Percentiles rank a stretch among this genome's conserved stretches.
These are phyloP conservation scores for Miscanthus lutarioriparius DNA, from an alignment of 176 grass and related monocot genomes.

Conservation along the genomic window DNA sequence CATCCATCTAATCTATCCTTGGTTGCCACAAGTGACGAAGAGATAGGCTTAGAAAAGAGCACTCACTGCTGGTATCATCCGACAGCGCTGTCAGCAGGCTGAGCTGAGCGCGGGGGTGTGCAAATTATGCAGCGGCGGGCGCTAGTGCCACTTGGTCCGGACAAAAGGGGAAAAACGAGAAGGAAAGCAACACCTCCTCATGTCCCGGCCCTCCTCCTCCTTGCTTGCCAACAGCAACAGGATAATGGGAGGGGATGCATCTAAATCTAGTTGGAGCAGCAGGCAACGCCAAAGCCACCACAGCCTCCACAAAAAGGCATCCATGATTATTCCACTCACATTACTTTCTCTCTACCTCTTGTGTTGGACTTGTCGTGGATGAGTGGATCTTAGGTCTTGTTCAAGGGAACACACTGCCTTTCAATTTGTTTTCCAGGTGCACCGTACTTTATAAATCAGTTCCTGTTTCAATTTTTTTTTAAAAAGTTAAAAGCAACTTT, in stretches of 20 bases:
- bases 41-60: not conserved
- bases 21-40: not conserved
- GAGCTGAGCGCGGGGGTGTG: not conserved
- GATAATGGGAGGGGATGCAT: constrained; percentile 26
- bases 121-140: not conserved
- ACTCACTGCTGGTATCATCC: not conserved
- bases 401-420: not conserved
- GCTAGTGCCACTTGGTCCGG: not conserved
- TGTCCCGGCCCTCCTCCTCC: not conserved
- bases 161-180: constrained; percentile 12
- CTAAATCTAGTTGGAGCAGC: constrained; percentile 16
- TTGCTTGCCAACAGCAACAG: not conserved
- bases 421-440: too few relatives aligned
- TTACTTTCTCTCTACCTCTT: constrained; percentile 8
- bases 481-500: too few relatives aligned
- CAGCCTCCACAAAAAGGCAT: constrained; percentile 23
- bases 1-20: not conserved
- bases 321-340: constrained; percentile 39
- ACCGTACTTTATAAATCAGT: too few relatives aligned
- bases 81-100: not conserved
- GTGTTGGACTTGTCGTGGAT: not conserved
- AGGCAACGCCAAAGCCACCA: not conserved
- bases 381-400: not conserved
- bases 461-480: too few relatives aligned
- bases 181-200: not conserved